Evolutionary conservation across 495 filamentous ascomycete species (phyloP), one percentile per base, ranked within the genome.

Genomic region (Daldinia decipiens): DNA sequence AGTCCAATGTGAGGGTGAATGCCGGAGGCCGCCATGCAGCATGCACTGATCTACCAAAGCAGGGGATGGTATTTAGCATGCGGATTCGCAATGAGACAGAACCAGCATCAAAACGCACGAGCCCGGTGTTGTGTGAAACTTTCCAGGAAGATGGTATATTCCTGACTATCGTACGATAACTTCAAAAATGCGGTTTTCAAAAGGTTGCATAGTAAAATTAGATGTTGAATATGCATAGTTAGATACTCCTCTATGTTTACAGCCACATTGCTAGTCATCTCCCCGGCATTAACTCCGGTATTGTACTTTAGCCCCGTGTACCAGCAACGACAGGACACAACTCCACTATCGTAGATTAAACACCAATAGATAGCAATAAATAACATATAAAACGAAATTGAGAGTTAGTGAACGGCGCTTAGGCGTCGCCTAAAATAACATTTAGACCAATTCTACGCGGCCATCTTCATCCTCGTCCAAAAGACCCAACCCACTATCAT

Each of bases 401-500:
- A 9, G 12, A 51, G n/a, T 47, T 15, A 66, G 51, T 36, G 68
- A 50, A 19, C 11, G 68, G 58, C 32, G n/a, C 19, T 24, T 11
- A 36, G 19, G 34, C 39, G 8, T 43, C 43, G 29, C 32, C 15
- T 21, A n/a, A 36, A 27, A n/a, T 36, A 47, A 26, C 29, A 29
- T 27, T 40, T 64, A 73, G 19, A 67, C 68, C 62, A 63, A 38
- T 40, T 66, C 62, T 40, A 71, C 63, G 26, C 6, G 47, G 26
- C 70, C 79, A 59, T 80, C 83, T 43, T 85, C 83, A 47, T 89
- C 89, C 62, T 91, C 88, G 21, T 89, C 85, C 73, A 89, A 74
- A 38, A 92, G 84, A 12, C 83, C 89, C 74, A 91, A 73, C 3
- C 87, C 90, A 74, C 87, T 90, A 62, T 91, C 88, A 68, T 88